Evolutionary conservation across 495 filamentous ascomycete species (phyloP).

Genomic region (Penicillium coffeae): DNA sequence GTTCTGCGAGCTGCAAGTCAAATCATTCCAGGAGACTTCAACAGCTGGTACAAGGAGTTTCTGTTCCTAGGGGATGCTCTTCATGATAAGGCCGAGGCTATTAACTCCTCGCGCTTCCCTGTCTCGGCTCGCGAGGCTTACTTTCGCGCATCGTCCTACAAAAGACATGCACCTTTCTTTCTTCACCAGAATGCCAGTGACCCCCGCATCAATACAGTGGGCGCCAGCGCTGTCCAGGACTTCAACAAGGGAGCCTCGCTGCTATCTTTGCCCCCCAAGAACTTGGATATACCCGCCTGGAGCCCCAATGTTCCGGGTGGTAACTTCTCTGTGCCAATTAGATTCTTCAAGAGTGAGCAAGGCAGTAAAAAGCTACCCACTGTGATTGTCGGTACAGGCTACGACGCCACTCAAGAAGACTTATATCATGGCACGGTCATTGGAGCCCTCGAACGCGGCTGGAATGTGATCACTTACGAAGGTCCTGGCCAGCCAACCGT

Average conservation of each 20-base stretch:
- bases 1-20: too few species aligned
- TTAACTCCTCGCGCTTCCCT: not conserved
- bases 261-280: not conserved
- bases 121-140: not conserved
- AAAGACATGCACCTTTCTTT: not conserved
- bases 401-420: slow-evolving; percentile 44
- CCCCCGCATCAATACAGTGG: not conserved
- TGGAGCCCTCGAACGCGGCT: slow-evolving; percentile 36
- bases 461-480: slow-evolving; percentile 44
- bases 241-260: not conserved
- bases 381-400: slow-evolving; percentile 6
- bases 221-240: not conserved
- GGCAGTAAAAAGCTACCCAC: not conserved
- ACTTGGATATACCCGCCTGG: not conserved
- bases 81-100: not conserved
- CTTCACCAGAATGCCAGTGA: not conserved
- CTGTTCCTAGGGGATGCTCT: too few species aligned
- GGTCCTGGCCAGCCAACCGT: slow-evolving; percentile 46
- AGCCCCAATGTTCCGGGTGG: not conserved
- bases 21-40: too few species aligned
- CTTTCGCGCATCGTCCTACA: not conserved
- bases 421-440: slow-evolving; percentile 29
- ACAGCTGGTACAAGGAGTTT: too few species aligned
- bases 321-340: not conserved
- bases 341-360: not conserved